These are phyloP conservation scores for Microthlaspi erraticum DNA, from an alignment of 345 rosid species.

Conservation along the genomic window DNA sequence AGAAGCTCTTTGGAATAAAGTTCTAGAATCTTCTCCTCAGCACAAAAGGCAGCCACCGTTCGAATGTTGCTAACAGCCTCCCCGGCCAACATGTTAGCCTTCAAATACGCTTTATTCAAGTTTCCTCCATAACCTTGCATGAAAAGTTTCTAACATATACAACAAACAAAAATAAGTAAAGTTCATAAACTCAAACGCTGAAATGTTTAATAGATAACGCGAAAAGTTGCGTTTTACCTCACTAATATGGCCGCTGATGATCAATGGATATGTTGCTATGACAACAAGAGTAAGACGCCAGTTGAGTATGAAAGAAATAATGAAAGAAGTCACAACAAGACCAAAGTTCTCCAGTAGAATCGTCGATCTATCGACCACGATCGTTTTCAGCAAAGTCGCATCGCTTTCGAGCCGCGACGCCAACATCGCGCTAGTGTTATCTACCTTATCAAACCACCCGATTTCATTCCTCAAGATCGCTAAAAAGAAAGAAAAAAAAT, in stretches of 20 bases:
- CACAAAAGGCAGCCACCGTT: constrained; percentile 94
- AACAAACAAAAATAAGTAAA: not conserved
- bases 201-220: not conserved
- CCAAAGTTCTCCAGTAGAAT: constrained; percentile 80
- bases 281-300: constrained; percentile 96
- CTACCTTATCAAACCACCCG: constrained; percentile 87
- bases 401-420: constrained; percentile 81
- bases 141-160: constrained; percentile 73
- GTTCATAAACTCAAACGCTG: not conserved
- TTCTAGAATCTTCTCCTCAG: constrained; percentile 81
- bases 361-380: constrained; percentile 81
- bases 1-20: constrained; percentile 76
- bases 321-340: constrained; percentile 67
- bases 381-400: constrained; percentile 65
- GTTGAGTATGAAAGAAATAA: constrained; percentile 84
- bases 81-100: constrained; percentile 94
- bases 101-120: constrained; percentile 90
- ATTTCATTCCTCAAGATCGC: constrained; percentile 94
- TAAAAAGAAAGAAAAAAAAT: constrained; percentile 27
- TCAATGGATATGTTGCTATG: constrained; percentile 81
- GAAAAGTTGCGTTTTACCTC: constrained; percentile 58
- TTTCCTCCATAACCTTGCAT: constrained; percentile 96
- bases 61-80: constrained; percentile 93
- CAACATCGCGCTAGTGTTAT: constrained; percentile 83
- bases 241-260: constrained; percentile 92